Conservation (phyloP, 2,329 filamentous ascomycete species). For the Emericellopsis atlantica region DNA sequence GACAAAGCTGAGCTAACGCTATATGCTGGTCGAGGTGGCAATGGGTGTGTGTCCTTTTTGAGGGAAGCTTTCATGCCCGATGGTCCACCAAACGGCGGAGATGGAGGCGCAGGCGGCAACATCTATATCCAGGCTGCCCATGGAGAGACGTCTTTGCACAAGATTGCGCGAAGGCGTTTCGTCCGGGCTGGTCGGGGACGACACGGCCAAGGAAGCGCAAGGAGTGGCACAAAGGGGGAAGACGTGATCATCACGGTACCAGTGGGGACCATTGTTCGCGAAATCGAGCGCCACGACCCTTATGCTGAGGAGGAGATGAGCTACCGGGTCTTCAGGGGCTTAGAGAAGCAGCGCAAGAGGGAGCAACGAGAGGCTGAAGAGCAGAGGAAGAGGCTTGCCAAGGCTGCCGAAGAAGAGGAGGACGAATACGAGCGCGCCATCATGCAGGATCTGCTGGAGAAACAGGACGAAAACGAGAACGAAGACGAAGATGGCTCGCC, state of each 20-base stretch:
- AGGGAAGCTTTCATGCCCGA: constrained; percentile 82
- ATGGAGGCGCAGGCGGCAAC: constrained; percentile 83
- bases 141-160: constrained; percentile 87
- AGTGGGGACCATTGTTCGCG: constrained; percentile 80
- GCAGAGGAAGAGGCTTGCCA: constrained; percentile 4
- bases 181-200: constrained; percentile 65
- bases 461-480: constrained; percentile 13
- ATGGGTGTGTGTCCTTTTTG: constrained; percentile 89
- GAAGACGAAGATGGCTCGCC: constrained; percentile 14
- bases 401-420: neutral
- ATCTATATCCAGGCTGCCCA: constrained; percentile 89
- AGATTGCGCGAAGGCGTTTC: constrained; percentile 66
- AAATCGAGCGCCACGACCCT: constrained; percentile 69
- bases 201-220: constrained; percentile 62
- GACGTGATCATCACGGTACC: constrained; percentile 85
- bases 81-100: constrained; percentile 87
- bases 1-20: constrained; percentile 74
- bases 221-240: constrained; percentile 67
- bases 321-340: constrained; percentile 16
- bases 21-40: constrained; percentile 69
- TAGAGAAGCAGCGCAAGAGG: constrained; percentile 18
- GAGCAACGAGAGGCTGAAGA: constrained; percentile 21
- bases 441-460: constrained; percentile 4
- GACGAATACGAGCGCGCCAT: neutral
- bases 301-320: constrained; percentile 47